Conservation (phyloP, 2,329 filamentous ascomycete genomes). For the Clarireedia paspali region DNA sequence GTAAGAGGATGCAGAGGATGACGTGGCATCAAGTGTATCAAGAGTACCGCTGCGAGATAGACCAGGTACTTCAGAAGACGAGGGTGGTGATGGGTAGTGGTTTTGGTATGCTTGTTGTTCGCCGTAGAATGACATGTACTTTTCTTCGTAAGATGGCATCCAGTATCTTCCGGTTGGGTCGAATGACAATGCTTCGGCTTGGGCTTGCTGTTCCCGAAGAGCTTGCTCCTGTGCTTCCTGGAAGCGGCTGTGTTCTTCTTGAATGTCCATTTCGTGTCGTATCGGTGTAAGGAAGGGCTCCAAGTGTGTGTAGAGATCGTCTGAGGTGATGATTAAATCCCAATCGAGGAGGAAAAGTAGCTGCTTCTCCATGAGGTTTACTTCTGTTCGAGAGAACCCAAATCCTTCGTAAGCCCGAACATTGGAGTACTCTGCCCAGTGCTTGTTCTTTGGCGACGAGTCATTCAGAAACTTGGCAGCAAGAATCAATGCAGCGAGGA, state of each 20-base stretch:
- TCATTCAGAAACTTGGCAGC: constrained; percentile 98
- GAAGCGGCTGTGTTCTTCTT: constrained; percentile 20
- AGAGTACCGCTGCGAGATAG: constrained; percentile 29
- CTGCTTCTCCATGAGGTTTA: constrained; percentile 99
- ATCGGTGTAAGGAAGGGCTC: constrained; percentile 86
- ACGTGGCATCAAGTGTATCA: constrained; percentile 24
- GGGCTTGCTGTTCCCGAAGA: constrained; percentile 15
- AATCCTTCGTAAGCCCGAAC: constrained; percentile 62
- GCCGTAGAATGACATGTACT: constrained; percentile 12
- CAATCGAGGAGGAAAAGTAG: constrained; percentile 90
- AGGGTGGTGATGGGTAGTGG: constrained; percentile 29
- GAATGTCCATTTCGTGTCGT: constrained; percentile 44
- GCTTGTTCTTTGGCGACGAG: constrained; percentile 99
- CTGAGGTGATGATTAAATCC: constrained; percentile 78
- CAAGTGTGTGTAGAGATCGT: constrained; percentile 81
- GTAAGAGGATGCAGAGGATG: constrained; percentile 29
- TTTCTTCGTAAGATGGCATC: constrained; percentile 13
- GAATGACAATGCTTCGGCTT: constrained; percentile 13
- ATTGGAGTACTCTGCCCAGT: constrained; percentile 92
- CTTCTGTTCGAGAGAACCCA: constrained; percentile 88
- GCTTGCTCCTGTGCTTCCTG: constrained; percentile 19
- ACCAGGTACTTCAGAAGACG: constrained; percentile 29
- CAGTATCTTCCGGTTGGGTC: constrained; percentile 23
- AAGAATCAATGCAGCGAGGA: constrained; percentile 77
- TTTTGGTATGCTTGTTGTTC: constrained; percentile 10